Conservation (phyloP, 2,329 filamentous ascomycete species). For the Teratosphaeriaceae sp. region DNA sequence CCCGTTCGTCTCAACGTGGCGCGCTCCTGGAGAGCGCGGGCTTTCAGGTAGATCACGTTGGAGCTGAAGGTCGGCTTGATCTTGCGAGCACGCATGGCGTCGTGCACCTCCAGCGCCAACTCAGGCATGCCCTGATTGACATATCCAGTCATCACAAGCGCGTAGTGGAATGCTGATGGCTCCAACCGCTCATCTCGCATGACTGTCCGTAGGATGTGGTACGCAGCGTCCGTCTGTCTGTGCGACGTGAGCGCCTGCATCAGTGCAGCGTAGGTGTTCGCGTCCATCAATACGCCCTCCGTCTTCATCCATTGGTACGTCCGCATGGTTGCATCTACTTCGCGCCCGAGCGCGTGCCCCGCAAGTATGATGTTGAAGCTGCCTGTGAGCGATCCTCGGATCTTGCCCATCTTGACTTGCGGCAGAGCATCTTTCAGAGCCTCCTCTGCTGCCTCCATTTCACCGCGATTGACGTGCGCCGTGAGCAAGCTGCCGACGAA, state of each 20-base stretch:
- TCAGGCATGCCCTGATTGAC: constrained; percentile 34
- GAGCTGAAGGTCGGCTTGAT: constrained; percentile 38
- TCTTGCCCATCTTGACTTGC: constrained; percentile 31
- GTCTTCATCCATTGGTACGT: constrained; percentile 51
- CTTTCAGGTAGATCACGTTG: constrained; percentile 36
- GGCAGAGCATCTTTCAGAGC: constrained; percentile 52
- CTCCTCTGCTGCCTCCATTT: constrained; percentile 35
- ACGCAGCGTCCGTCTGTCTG: constrained; percentile 50
- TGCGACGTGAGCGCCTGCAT: constrained; percentile 52
- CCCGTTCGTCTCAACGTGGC: constrained; percentile 35
- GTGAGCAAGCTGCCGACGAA: constrained; percentile 62
- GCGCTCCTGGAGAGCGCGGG: constrained; percentile 22
- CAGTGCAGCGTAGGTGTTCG: constrained; percentile 54
- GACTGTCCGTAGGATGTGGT: constrained; percentile 44
- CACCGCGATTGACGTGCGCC: constrained; percentile 48
- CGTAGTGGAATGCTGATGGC: constrained; percentile 46
- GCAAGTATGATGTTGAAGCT: constrained; percentile 76
- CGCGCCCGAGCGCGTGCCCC: constrained; percentile 59
- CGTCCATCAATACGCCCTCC: constrained; percentile 45
- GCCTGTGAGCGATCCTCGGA: constrained; percentile 49
- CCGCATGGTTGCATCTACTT: constrained; percentile 48
- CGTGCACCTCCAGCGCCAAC: constrained; percentile 46
- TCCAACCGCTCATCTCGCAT: constrained; percentile 43
- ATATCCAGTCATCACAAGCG: constrained; percentile 47
- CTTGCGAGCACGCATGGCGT: constrained; percentile 34